These are phyloP conservation scores for Pseudogymnoascus sp. DNA, from an alignment of 2,329 filamentous ascomycete genomes.

Conservation along the genomic window DNA sequence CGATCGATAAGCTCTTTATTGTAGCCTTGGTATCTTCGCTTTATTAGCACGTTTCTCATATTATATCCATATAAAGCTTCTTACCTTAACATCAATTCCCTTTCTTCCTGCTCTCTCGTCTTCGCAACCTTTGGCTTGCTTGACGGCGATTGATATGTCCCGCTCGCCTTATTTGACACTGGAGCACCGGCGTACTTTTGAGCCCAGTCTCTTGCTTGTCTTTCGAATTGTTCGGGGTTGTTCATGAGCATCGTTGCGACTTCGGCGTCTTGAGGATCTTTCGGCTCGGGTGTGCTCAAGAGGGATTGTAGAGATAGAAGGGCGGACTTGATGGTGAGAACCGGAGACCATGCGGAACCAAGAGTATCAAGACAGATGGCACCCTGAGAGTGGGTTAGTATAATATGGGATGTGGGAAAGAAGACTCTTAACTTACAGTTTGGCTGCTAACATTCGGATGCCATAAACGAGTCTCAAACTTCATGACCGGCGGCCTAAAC, in stretches of 20 bases:
- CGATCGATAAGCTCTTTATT: conserved; percentile 74
- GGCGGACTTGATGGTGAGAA: conserved; percentile 92
- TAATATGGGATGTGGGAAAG: background rate
- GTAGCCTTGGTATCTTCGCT: conserved; percentile 77
- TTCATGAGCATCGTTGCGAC: conserved; percentile 85
- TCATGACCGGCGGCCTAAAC: conserved; percentile 86
- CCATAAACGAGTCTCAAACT: conserved; percentile 90
- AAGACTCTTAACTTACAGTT: conserved; percentile 54
- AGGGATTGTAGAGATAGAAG: conserved; percentile 89
- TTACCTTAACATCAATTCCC: conserved; percentile 21
- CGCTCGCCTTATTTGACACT: background rate
- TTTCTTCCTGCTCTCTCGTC: conserved; percentile 23
- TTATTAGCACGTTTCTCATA: conserved; percentile 14
- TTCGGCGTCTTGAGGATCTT: conserved; percentile 93
- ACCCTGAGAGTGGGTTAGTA: conserved; percentile 50
- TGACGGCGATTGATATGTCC: conserved; percentile 28
- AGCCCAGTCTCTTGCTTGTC: conserved; percentile 85
- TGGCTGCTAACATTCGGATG: conserved; percentile 95
- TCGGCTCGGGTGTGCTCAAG: conserved; percentile 87
- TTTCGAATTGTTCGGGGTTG: conserved; percentile 69
- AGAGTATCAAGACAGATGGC: conserved; percentile 96
- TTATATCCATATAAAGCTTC: conserved; percentile 1
- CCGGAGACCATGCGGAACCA: conserved; percentile 84
- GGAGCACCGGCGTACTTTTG: conserved; percentile 72
- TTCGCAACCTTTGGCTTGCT: conserved; percentile 22